Base-by-base conservation (phyloP, 768 basidiomycete species). In the Pleurotus tuber-regium region DNA sequence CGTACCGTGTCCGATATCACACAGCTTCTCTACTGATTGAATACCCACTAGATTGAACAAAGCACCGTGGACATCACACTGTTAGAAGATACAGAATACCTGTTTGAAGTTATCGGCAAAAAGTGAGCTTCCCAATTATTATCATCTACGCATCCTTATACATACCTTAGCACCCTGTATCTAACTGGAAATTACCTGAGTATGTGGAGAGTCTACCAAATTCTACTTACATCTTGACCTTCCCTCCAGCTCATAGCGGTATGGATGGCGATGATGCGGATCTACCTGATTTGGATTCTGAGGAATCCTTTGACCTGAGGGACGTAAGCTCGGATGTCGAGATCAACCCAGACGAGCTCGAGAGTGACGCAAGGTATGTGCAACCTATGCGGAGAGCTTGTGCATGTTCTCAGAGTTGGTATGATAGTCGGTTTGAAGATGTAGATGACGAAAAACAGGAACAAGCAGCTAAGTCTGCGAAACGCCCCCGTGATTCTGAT, bases 271-370 rank as follows among this genome's bases (percentile, higher is more conserved):
- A 77, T 56, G 72, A 65, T 26, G 71, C 63, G 21, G 66, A 70
- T 28, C 65, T 67, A 24, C 78, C 70, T 35, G 80, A 83, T 47
- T 62, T 67, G n/a, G 84, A 83, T 19, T 71, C 72, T 5, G 76
- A 87, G 36, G 46, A 48, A 11, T 83, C 70, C 1, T 87, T 78
- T 55, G 77, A 83, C 58, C 75, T 89, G n/a, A 78, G 76, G 31
- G 86, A 89, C 52, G 84, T 92, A 48, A 86, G 85, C 69, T 91
- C 86, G 4, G 92, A 93, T 60, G 88, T 91, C 33, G 89, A 92
- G 62, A 74, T 92, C 60, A 76, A 86, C 57, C 74, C 75, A 1
- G 77, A 77, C 30, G 86, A 85, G 11, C 55, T 87, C 19, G 75
- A 76, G 26, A 82, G 73, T 53, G 82, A 82, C 52, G 78, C 73